A percentile compares a stretch with the other conserved stretches of the same genome.
Evolutionary conservation across 176 grass and related monocot species (phyloP).

Genomic region (Musa itinerans): DNA sequence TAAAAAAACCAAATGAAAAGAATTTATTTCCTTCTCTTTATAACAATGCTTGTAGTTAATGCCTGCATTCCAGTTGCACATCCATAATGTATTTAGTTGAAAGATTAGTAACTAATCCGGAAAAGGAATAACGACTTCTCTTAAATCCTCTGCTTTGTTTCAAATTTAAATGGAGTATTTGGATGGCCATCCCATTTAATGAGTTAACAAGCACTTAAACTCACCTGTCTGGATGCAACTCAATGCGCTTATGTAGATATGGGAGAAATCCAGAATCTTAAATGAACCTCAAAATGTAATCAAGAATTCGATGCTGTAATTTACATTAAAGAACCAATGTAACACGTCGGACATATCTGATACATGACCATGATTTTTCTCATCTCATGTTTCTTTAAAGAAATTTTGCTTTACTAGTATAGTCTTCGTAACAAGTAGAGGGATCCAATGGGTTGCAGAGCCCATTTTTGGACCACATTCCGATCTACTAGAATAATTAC

Average conservation of each 20-base stretch:
- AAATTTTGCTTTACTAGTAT: not conserved
- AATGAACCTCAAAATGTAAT: not conserved
- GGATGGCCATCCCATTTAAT: not conserved
- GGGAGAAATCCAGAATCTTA: not conserved
- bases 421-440: not conserved
- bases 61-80: not conserved
- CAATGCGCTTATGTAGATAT: not conserved
- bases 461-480: too few relatives aligned
- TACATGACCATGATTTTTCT: not conserved
- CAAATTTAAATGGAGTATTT: too few relatives aligned
- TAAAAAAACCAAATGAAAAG: not conserved
- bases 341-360: not conserved
- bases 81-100: not conserved
- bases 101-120: not conserved
- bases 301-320: not conserved
- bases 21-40: not conserved
- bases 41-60: not conserved
- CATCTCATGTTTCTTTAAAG: not conserved
- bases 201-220: not conserved
- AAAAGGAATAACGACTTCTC: not conserved
- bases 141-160: too few relatives aligned
- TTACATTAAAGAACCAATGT: too few relatives aligned
- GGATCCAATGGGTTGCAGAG: not conserved
- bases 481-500: too few relatives aligned
- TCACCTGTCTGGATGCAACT: not conserved